Base-by-base conservation (phyloP, 257 asterid species). In the Salvia miltiorrhiza region DNA sequence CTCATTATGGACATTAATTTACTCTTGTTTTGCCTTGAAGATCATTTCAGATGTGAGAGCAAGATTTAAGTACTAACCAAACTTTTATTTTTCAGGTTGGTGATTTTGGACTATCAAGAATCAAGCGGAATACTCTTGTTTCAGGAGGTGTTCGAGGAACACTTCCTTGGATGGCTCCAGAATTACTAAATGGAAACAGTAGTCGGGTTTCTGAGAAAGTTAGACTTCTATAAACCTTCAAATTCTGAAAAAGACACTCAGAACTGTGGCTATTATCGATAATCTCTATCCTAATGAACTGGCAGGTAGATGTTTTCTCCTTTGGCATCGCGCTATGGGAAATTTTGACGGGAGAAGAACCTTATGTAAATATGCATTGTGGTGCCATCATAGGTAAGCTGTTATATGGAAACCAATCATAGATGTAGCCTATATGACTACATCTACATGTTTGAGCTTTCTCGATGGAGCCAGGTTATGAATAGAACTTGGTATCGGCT, bases 151-250 rank as follows among this genome's bases (percentile, higher is more conserved):
- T 88, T 8, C 83, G 95, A 23, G 96, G 97, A 76, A 88, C 96
- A 24, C 97, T 90, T 77, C 97, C 97, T 3, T 90, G 96, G 96
- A 90, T 90, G 97, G 97, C 96, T n/a, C 96, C 97, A 0, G 96
- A 90, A 80, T 85, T 90, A 59, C 72, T 90, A 73, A 82, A 79
- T 57, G 96, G 97, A 73, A 80, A 81, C 73, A 85, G 89, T 43
- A 84, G 69, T 26, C 83, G 90, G 49, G 95, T 88, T 76, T 88
- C 97, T 63, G 96, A 88, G 75, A 91, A 87, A 67, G 97, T 87
- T 60, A 74, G 86, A 66, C 53, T 75, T 63, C 47, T 57, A 41
- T 13, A 21, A 8, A 28, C 23, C 56, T 26, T 19, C 61, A 6
- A 7, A 62, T 57, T 50, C 23, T 21, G 0, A 13, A 9, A 24